Percentiles rank a stretch among this genome's conserved stretches.
These are phyloP conservation scores for Penicillium sp. DNA, from an alignment of 2,329 filamentous ascomycete species.

Conservation along the genomic window DNA sequence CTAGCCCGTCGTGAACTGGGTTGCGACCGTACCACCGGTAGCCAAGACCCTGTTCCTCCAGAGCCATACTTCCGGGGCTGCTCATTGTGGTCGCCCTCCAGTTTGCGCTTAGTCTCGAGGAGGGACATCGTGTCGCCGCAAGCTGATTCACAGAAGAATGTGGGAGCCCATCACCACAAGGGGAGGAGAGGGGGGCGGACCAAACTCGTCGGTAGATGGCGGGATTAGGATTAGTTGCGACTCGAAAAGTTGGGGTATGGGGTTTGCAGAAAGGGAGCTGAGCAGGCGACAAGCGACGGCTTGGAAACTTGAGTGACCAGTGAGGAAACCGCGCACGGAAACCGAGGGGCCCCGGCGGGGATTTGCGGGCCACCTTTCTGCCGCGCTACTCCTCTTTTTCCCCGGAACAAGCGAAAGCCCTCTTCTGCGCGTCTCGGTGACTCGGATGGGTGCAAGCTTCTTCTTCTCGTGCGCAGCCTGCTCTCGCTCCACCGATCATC, in stretches of 20 bases:
- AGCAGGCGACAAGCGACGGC: not conserved
- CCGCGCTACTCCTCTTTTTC: conserved; percentile 7
- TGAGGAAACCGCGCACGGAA: not conserved
- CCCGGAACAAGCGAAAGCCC: conserved; percentile 1
- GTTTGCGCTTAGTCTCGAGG: conserved; percentile 38
- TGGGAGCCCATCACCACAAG: conserved; percentile 20
- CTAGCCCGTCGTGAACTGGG: conserved; percentile 18
- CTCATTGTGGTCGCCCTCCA: conserved; percentile 34
- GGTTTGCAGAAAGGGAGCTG: not conserved
- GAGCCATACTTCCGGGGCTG: conserved; percentile 22
- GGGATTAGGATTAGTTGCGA: not conserved
- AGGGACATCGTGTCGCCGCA: conserved; percentile 36
- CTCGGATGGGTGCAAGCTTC: not conserved
- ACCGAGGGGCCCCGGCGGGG: conserved; percentile 4
- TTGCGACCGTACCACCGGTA: conserved; percentile 7
- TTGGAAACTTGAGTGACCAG: not conserved
- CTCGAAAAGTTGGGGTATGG: not conserved
- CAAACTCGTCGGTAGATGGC: no score
- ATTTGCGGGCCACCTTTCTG: conserved; percentile 8
- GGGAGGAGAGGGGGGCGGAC: not conserved
- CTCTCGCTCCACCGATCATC: not conserved
- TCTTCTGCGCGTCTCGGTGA: not conserved
- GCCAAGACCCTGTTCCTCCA: not conserved
- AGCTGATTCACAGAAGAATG: conserved; percentile 1
- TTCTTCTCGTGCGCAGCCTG: not conserved